These are phyloP conservation scores for Trametes cinnabarina DNA, from an alignment of 768 basidiomycete species.

Conservation along the genomic window DNA sequence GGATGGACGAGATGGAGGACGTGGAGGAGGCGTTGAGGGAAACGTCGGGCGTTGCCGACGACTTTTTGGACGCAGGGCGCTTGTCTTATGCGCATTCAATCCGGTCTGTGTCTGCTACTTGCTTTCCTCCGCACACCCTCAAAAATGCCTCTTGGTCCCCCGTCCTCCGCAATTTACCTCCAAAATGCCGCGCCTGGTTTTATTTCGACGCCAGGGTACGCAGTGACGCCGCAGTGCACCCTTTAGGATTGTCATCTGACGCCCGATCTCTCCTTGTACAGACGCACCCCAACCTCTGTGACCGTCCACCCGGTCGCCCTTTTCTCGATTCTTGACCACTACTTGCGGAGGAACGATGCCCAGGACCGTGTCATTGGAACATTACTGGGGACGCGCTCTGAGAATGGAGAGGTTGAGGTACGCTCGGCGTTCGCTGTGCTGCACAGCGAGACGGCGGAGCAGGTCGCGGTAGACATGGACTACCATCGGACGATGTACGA, in stretches of 20 bases:
- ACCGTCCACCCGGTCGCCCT: slow-evolving; percentile 91
- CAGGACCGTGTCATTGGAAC: slow-evolving; percentile 95
- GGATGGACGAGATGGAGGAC: slow-evolving; percentile 32
- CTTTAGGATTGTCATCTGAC: neutral
- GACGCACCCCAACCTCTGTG: slow-evolving; percentile 68
- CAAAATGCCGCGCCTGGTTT: slow-evolving; percentile 33
- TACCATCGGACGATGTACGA: slow-evolving; percentile 95
- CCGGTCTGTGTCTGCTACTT: slow-evolving; percentile 21
- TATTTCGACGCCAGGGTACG: slow-evolving; percentile 37
- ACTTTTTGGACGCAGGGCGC: slow-evolving; percentile 27
- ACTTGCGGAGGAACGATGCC: slow-evolving; percentile 77
- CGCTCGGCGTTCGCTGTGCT: slow-evolving; percentile 87
- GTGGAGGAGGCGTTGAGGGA: slow-evolving; percentile 23
- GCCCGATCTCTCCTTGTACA: slow-evolving; percentile 31
- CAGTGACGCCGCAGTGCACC: neutral
- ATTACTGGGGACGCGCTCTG: slow-evolving; percentile 78
- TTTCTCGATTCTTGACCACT: slow-evolving; percentile 95
- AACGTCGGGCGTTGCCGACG: slow-evolving; percentile 30
- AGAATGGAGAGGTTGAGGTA: slow-evolving; percentile 59
- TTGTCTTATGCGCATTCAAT: slow-evolving; percentile 6
- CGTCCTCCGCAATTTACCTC: slow-evolving; percentile 45
- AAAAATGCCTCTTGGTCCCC: slow-evolving; percentile 49
- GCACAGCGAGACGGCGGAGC: slow-evolving; percentile 88
- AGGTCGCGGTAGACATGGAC: slow-evolving; percentile 95
- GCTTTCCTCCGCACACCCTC: slow-evolving; percentile 9